Evolutionary conservation across 148 eudicot genomes (phyloP).

Genomic region (Rhododendron henanense): DNA sequence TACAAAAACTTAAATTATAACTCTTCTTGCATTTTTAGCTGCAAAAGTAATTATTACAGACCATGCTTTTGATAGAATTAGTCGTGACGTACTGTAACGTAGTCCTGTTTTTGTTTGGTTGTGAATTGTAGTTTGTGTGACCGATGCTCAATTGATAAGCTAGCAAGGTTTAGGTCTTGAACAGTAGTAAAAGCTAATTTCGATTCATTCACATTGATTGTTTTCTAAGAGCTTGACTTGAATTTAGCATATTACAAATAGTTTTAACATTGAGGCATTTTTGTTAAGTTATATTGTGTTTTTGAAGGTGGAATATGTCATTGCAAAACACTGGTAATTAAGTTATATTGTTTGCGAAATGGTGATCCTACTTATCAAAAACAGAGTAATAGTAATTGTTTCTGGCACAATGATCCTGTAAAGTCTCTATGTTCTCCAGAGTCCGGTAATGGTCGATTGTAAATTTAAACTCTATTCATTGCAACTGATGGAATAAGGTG

Average conservation of each 20-base stretch:
- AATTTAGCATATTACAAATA: background rate
- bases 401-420: background rate
- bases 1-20: no score
- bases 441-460: background rate
- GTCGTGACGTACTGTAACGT: background rate
- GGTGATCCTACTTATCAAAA: background rate
- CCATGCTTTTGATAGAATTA: background rate
- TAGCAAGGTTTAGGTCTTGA: background rate
- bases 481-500: background rate
- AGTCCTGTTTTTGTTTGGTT: background rate
- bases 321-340: background rate
- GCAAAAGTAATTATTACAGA: background rate
- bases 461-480: background rate
- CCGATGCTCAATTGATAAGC: background rate
- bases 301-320: background rate
- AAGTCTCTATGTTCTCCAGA: background rate
- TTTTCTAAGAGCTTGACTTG: background rate
- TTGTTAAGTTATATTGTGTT: background rate
- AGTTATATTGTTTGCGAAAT: background rate
- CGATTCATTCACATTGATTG: background rate
- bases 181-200: background rate
- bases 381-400: background rate
- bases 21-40: background rate
- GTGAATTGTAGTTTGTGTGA: conserved; percentile 2
- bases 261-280: background rate